Conservation (phyloP, 2,329 filamentous ascomycete species). For the Xylariaceae sp. region DNA sequence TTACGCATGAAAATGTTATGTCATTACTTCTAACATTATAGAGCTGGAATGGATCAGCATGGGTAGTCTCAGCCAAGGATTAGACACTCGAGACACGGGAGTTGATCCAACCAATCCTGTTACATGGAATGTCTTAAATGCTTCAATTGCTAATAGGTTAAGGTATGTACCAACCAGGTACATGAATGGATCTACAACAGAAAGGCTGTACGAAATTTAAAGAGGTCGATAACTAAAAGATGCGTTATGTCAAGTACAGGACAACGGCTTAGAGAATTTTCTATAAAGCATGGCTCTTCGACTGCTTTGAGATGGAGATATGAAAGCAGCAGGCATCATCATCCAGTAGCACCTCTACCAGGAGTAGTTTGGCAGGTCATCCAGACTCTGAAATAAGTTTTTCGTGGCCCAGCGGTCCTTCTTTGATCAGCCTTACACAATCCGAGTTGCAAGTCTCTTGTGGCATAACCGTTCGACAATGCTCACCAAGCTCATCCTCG, state of each 20-base stretch:
- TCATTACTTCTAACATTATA: too few species aligned
- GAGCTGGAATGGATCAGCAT: constrained; percentile 12
- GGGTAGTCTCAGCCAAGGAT: constrained; percentile 4
- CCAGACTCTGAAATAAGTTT: not conserved
- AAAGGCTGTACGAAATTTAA: not conserved
- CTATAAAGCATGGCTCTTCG: constrained; percentile 15
- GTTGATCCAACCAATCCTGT: constrained; percentile 3
- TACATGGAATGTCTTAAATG: constrained; percentile 3
- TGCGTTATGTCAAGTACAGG: not conserved
- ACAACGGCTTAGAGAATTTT: not conserved
- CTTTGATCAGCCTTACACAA: too few species aligned
- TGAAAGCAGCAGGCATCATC: too few species aligned
- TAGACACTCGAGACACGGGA: constrained; percentile 10
- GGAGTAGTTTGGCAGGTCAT: constrained; percentile 5
- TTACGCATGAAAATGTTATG: too few species aligned
- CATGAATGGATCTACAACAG: constrained; percentile 4
- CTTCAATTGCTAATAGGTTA: constrained; percentile 9
- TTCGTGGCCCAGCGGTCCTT: constrained; percentile 5
- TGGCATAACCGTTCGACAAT: constrained; percentile 18
- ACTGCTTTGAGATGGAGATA: not conserved
- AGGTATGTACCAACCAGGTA: constrained; percentile 8
- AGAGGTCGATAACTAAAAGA: too few species aligned
- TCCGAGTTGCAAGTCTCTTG: constrained; percentile 4
- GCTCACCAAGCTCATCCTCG: constrained; percentile 26
- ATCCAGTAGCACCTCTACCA: constrained; percentile 10